A percentile compares a stretch with the other conserved stretches of the same genome.
These are phyloP conservation scores for Fusarium agapanthi DNA, from an alignment of 2,329 filamentous ascomycete species.

Conservation along the genomic window DNA sequence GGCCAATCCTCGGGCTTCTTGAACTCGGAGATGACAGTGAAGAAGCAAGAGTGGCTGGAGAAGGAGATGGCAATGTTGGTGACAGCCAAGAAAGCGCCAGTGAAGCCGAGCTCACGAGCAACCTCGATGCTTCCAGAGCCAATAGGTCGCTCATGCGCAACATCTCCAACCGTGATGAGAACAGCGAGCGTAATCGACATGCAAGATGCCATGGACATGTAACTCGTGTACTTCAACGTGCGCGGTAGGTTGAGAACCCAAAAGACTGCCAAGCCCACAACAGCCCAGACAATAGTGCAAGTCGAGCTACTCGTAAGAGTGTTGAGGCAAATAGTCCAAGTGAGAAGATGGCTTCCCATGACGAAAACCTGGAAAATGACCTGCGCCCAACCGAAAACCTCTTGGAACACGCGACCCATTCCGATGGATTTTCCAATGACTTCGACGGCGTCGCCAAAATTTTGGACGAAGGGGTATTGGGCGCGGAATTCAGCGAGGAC, in stretches of 20 bases:
- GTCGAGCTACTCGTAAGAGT: slow-evolving; percentile 66
- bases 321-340: slow-evolving; percentile 73
- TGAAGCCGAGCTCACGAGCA: slow-evolving; percentile 54
- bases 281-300: slow-evolving; percentile 71
- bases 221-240: slow-evolving; percentile 69
- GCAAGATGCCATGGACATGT: slow-evolving; percentile 70
- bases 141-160: slow-evolving; percentile 58
- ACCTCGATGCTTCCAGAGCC: slow-evolving; percentile 47
- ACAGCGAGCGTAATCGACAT: slow-evolving; percentile 69
- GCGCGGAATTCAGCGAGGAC: slow-evolving; percentile 73
- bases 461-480: slow-evolving; percentile 72
- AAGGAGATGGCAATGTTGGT: slow-evolving; percentile 75
- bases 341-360: slow-evolving; percentile 74
- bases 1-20: slow-evolving; percentile 59
- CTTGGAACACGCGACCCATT: slow-evolving; percentile 63
- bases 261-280: slow-evolving; percentile 67
- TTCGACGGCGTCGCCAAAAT: slow-evolving; percentile 72
- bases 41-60: slow-evolving; percentile 73
- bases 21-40: slow-evolving; percentile 72
- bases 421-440: slow-evolving; percentile 58
- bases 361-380: slow-evolving; percentile 72
- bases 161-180: slow-evolving; percentile 69
- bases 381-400: slow-evolving; percentile 67
- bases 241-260: slow-evolving; percentile 67
- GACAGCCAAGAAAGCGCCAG: slow-evolving; percentile 64